Evolutionary conservation across 129 eudicot genomes (phyloP), one percentile per base, ranked within the genome.

Genomic region (Scalesia atractyloides): DNA sequence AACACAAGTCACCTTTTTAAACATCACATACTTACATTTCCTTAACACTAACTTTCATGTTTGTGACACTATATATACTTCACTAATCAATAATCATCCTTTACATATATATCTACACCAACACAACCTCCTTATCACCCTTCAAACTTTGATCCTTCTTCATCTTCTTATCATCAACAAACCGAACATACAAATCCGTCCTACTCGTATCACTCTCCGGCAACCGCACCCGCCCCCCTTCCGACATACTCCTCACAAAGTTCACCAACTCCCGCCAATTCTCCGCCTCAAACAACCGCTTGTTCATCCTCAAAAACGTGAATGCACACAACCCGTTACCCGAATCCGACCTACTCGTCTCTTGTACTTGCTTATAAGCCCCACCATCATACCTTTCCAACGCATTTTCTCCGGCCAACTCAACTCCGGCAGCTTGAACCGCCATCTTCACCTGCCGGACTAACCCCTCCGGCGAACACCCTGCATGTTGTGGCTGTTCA

Each of bases 401-500:
- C 1, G 98, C 97, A 72, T 94, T 94, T 68, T 94, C 98, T 67
- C 98, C 98, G 4, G 98, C 98, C 36, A 90, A 80, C 37, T 81
- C 91, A 6, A 81, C 63, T 63, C 88, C 84, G 11, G 97, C 88
- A 19, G 77, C 72, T 81, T 64, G 78, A 3, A 96, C 86, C 15
- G 97, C 98, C 75, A 47, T 43, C 83, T 86, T 90, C 5, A 88
- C 98, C 72, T 94, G 98, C 69, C 80, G 73, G 11, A 94, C 97
- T 65, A 94, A 73, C 7, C 92, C 93, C 82, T 90, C 96, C 2
- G 96, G 98, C 0, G 97, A 94, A 80, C 92, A 89, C 57, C 75
- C 83, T 15, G 97, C 96, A 58, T 81, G 76, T 4, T 68, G 80
- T 15, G 97, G 98, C 76, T 94, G 98, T 76, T 94, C 93, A 17